Percentiles rank a stretch among this genome's conserved stretches.
phyloP scores from a whole-genome alignment of 257 asterid species.

The Parsonsia alboflavescens region DNA sequence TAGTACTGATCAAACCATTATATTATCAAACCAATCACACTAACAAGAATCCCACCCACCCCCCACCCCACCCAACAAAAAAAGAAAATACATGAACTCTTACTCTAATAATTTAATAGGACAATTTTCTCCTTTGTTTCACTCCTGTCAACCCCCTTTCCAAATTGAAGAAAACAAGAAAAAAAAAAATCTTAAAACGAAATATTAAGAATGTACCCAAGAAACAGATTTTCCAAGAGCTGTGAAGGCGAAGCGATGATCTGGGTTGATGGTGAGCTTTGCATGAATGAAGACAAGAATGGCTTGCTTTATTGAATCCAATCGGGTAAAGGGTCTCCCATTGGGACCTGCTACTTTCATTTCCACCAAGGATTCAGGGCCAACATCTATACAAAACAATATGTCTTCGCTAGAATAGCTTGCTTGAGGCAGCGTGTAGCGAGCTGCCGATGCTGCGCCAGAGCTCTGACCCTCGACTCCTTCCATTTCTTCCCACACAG shows the following conservation, averaged over 20 bases:
- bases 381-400: constrained; percentile 80
- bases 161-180: neutral
- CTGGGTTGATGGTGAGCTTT: constrained; percentile 71
- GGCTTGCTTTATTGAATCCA: constrained; percentile 82
- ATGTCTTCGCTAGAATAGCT: constrained; percentile 68
- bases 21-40: neutral
- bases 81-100: neutral
- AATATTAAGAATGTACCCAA: constrained; percentile 42
- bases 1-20: neutral
- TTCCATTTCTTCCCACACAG: constrained; percentile 32
- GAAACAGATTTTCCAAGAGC: constrained; percentile 58
- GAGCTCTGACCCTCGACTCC: constrained; percentile 32
- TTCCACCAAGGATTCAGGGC: constrained; percentile 71
- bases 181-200: neutral
- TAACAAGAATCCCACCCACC: neutral
- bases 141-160: neutral
- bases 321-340: constrained; percentile 72
- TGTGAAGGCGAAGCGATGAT: constrained; percentile 84
- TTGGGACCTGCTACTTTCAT: constrained; percentile 67
- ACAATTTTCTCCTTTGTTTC: neutral
- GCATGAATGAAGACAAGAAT: constrained; percentile 69
- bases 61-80: too few species aligned
- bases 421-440: constrained; percentile 36
- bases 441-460: constrained; percentile 22
- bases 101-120: neutral